Evolutionary conservation across 2,329 filamentous ascomycete genomes (phyloP).

Genomic region (Volutella citrinella): DNA sequence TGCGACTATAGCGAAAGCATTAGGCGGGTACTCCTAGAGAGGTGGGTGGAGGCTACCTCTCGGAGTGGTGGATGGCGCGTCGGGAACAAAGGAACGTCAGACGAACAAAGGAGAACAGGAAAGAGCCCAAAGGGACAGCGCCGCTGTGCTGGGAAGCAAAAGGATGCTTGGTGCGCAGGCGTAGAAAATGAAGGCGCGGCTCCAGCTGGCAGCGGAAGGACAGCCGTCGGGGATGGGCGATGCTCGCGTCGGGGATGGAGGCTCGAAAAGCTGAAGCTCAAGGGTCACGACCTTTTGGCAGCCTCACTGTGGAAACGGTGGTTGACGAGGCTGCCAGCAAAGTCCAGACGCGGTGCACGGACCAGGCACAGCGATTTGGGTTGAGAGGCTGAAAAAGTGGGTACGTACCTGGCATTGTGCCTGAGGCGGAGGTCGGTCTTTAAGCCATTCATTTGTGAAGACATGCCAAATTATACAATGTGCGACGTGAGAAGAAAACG

Average conservation of each 20-base stretch:
- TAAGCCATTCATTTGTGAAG: too few species aligned
- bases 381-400: too few species aligned
- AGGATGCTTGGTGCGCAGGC: conserved; percentile 1
- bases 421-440: too few species aligned
- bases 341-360: conserved; percentile 15
- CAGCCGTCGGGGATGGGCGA: conserved; percentile 11
- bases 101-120: too few species aligned
- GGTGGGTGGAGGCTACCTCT: too few species aligned
- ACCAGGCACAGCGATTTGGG: too few species aligned
- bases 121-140: too few species aligned
- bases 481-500: too few species aligned
- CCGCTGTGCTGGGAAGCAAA: conserved; percentile 11
- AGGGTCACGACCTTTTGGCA: conserved; percentile 23
- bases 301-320: conserved; percentile 23
- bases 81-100: too few species aligned
- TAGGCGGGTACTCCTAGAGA: conserved; percentile 14
- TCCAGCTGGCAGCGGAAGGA: conserved; percentile 10
- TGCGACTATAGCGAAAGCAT: conserved; percentile 14
- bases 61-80: too few species aligned
- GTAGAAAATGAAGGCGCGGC: conserved; percentile 2
- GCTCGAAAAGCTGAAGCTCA: conserved; percentile 12
- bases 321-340: conserved; percentile 21
- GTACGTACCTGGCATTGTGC: conserved; percentile 15
- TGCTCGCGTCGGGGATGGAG: conserved; percentile 23
- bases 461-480: too few species aligned